Base-by-base conservation (phyloP, 768 basidiomycete genomes). In the Hypholoma sublateritium region DNA sequence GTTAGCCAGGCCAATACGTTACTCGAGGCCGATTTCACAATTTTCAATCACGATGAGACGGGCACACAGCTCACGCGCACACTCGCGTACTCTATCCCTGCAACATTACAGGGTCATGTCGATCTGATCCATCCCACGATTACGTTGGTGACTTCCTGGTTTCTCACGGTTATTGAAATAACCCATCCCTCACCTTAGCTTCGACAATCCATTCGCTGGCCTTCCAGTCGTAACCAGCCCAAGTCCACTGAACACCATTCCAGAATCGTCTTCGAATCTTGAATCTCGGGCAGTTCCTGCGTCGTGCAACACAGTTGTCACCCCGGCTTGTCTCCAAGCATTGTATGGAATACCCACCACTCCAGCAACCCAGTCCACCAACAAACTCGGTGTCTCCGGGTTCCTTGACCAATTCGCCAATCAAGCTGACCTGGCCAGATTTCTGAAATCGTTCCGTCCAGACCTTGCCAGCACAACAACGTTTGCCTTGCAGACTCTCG, bases 21-120 rank as follows among this genome's bases (percentile, higher is more conserved):
- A 13, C 67, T 80, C 12, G 61, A 67, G 6, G 72, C 77, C 1
- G 69, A 80, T 56, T 81, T 80, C 64, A 70, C 78, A 47, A 72
- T 81, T n/a, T 81, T 73, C 61, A 65, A 63, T 34, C 77, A 79
- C 56, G 60, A 56, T 6, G 60, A 67, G 28, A 63, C 65, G 16
- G 75, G 75, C 60, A 75, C 60, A 67, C 72, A 58, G 55, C 75
- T 56, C 70, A 74, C 75, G 39, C 17, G 73, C 65, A 14, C 58
- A 12, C 35, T 54, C 13, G 32, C 12, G 0, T 77, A 77, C 55
- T 68, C 70, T 34, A 66, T 78, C 25, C 76, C 77, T n/a, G 69
- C 61, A 2, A 69, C 72, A 28, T 54, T 80, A 28, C 58, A 64
- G 16, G 65, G 67, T 6, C 77, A 80, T 50, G 61, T 81, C 45